Conservation (phyloP, 345 rosid genomes). For the Boechera retrofracta region DNA sequence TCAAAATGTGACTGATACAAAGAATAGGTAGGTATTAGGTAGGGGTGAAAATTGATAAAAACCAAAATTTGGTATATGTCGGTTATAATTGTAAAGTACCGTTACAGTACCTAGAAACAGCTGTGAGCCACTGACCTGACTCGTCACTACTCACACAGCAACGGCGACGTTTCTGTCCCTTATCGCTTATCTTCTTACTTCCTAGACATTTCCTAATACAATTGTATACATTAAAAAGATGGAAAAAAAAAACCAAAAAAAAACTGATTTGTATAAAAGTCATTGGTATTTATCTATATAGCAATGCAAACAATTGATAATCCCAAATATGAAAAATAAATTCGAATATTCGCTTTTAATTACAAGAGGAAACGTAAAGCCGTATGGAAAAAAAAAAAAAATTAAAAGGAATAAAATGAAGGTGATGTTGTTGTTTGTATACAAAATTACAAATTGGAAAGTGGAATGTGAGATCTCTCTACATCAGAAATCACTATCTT, state of each 20-base stretch:
- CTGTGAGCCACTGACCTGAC: constrained; percentile 40
- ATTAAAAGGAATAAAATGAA: constrained; percentile 36
- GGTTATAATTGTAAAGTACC: constrained; percentile 31
- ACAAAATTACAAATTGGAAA: constrained; percentile 36
- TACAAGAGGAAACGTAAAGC: not conserved
- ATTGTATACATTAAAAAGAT: not conserved
- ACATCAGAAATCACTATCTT: constrained; percentile 41
- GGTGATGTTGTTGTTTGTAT: constrained; percentile 44
- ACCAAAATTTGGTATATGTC: constrained; percentile 26
- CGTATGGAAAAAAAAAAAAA: not conserved
- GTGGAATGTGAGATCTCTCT: constrained; percentile 45
- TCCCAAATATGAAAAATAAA: not conserved
- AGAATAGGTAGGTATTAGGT: not conserved
- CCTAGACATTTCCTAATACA: constrained; percentile 14
- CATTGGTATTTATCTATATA: constrained; percentile 28
- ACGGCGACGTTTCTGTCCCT: constrained; percentile 36
- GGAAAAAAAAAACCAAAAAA: not conserved
- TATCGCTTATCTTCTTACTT: constrained; percentile 10
- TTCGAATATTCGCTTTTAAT: constrained; percentile 24
- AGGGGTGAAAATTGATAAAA: not conserved
- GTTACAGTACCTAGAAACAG: constrained; percentile 34
- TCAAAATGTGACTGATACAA: not conserved
- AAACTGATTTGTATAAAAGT: not conserved
- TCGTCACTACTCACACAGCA: constrained; percentile 29
- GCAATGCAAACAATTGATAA: constrained; percentile 30